phyloP scores from a whole-genome alignment of 1,284 basidiomycete species.

The Ganoderma boninense region DNA sequence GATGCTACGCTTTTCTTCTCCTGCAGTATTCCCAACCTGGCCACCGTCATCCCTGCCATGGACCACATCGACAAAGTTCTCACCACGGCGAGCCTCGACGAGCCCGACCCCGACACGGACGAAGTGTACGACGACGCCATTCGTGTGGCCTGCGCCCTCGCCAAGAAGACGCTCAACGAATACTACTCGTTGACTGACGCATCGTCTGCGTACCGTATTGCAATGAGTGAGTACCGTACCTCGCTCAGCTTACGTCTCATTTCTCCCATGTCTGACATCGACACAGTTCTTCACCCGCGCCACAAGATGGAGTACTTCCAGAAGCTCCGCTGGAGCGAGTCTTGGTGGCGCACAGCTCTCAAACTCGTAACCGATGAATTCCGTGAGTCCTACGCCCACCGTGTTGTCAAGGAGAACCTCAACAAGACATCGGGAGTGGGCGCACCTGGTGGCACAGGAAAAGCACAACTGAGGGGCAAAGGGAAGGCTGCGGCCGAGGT shows the following conservation, averaged over 20 bases:
- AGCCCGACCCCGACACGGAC: no score
- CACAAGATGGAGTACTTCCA: not conserved
- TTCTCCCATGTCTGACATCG: no score
- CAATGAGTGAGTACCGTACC: not conserved
- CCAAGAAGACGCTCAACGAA: conserved; percentile 38
- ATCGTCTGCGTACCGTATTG: conserved; percentile 12
- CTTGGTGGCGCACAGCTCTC: not conserved
- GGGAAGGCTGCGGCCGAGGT: no score
- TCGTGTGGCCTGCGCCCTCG: conserved; percentile 31
- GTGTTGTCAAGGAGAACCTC: not conserved
- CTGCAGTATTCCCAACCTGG: not conserved
- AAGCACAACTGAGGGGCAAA: no score
- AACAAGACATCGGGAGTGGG: no score
- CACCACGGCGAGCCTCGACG: conserved; percentile 29
- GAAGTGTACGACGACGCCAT: conserved; percentile 26
- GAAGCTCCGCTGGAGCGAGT: not conserved
- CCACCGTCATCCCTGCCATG: not conserved
- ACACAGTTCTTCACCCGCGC: not conserved
- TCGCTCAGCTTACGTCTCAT: no score
- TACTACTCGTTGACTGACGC: conserved; percentile 41
- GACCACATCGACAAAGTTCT: not conserved
- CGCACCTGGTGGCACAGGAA: no score
- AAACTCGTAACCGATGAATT: not conserved
- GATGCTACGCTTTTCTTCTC: not conserved
- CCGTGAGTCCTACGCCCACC: not conserved